These are phyloP conservation scores for Postia placenta DNA, from an alignment of 768 basidiomycete genomes.

Conservation along the genomic window DNA sequence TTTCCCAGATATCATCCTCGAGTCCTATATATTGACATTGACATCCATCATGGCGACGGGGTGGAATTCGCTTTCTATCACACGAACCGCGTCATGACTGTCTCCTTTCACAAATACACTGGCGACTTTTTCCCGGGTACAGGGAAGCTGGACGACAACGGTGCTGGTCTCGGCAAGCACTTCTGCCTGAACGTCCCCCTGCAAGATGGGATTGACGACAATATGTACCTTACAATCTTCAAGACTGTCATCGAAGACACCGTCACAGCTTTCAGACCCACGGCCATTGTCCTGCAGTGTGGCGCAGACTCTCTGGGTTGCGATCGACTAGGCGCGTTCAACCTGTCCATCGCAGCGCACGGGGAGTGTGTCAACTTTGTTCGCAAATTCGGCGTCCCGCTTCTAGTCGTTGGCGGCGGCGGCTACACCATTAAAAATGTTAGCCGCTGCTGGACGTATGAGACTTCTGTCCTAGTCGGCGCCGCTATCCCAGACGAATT, in stretches of 20 bases:
- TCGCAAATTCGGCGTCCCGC: slow-evolving; percentile 83
- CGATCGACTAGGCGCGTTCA: slow-evolving; percentile 94
- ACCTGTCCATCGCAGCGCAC: slow-evolving; percentile 94
- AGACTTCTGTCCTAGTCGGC: slow-evolving; percentile 89
- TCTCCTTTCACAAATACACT: slow-evolving; percentile 98
- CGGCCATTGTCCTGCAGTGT: slow-evolving; percentile 91
- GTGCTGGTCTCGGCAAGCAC: slow-evolving; percentile 82
- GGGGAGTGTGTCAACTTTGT: slow-evolving; percentile 98
- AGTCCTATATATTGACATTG: slow-evolving; percentile 97
- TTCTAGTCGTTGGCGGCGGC: slow-evolving; percentile 90
- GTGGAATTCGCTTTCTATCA: slow-evolving; percentile 98
- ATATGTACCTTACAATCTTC: slow-evolving; percentile 93
- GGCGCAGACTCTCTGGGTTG: slow-evolving; percentile 95
- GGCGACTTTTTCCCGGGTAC: slow-evolving; percentile 99
- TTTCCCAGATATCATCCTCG: slow-evolving; percentile 75
- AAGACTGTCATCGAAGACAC: slow-evolving; percentile 95
- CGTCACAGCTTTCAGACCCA: slow-evolving; percentile 81
- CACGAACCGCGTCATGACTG: slow-evolving; percentile 96
- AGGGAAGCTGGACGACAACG: slow-evolving; percentile 92
- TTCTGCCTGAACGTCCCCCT: slow-evolving; percentile 94
- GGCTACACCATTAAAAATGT: slow-evolving; percentile 98
- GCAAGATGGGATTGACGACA: slow-evolving; percentile 94
- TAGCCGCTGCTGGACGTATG: slow-evolving; percentile 98
- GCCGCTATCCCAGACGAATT: slow-evolving; percentile 80
- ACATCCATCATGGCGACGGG: slow-evolving; percentile 98